Evolutionary conservation across 2,329 filamentous ascomycete species (phyloP), one percentile per base, ranked within the genome.

Genomic region (Blastomyces gilchristii): DNA sequence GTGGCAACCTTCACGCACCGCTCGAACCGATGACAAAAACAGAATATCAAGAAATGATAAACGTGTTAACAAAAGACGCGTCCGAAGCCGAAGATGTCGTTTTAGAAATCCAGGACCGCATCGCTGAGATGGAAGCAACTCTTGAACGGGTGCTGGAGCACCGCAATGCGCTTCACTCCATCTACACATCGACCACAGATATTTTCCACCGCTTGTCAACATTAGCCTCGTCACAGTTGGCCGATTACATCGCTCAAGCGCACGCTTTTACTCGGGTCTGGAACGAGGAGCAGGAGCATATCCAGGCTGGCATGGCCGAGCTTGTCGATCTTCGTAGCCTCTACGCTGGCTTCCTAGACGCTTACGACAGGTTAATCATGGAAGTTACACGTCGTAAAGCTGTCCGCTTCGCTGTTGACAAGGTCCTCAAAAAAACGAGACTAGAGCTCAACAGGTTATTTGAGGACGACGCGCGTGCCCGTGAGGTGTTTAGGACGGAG

Each of bases 311-410:
- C 68, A 83, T 96, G 50, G 79, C 82, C 11, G 90, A 96, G 70
- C 87, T 97, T 75, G 85, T 88, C 60, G 84, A 85, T 28, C 83
- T 97, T 69, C 82, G 86, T 12, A 80, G 84, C n/a, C 90, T 97
- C 69, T 97, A 97, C 74, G 88, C 93, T 65, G 87, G 88, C 22
- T 99, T 97, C 70, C 82, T 89, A 25, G 83, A 85, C 61, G 90
- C 91, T 0, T 97, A 99, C 71, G 88, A 91, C 68, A 86, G 87
- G 25, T 79, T 99, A 14, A 82, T 97, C 31, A 82, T 96, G 1
- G 94, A 99, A 74, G 87, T 91, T 6, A 87, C 88, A 61, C 82
- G 94, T 31, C 83, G 94, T 11, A 85, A 85, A 64, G 79, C 82
- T 16, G 85, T 90, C 45, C 89, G 94, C 69, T 85, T 87, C 41